Percentiles rank a stretch among this genome's conserved stretches.
Conservation (phyloP, 352 stramenopile genomes). For the Hyaloperonospora arabidopsidis region DNA sequence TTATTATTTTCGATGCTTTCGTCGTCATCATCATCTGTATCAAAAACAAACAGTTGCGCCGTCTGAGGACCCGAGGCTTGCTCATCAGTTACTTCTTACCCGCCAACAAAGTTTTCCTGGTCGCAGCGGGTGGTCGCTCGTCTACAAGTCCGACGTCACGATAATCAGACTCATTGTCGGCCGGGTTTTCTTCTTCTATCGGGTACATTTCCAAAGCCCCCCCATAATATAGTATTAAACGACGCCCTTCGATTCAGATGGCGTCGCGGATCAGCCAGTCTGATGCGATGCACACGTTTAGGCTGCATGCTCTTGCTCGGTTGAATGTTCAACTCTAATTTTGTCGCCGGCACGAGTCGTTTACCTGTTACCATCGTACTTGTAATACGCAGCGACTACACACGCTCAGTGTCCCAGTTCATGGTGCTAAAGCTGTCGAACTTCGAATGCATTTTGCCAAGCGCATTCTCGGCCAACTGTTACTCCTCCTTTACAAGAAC, state of each 20-base stretch:
- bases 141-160: slow-evolving; percentile 24
- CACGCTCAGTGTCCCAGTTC: slow-evolving; percentile 22
- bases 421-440: slow-evolving; percentile 34
- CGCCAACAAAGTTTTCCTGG: slow-evolving; percentile 23
- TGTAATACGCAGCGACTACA: slow-evolving; percentile 10
- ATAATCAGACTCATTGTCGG: slow-evolving; percentile 44
- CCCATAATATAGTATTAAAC: slow-evolving; percentile 48
- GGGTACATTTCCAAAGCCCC: slow-evolving; percentile 39
- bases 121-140: slow-evolving; percentile 3
- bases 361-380: slow-evolving; percentile 37
- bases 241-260: slow-evolving; percentile 61
- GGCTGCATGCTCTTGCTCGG: slow-evolving; percentile 16
- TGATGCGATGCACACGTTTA: slow-evolving; percentile 22
- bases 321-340: slow-evolving; percentile 13
- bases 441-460: slow-evolving; percentile 37
- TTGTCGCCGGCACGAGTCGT: slow-evolving; percentile 16
- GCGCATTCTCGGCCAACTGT: slow-evolving; percentile 21
- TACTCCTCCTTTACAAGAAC: slow-evolving; percentile 52
- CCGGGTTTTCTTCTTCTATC: slow-evolving; percentile 59
- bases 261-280: slow-evolving; percentile 42
- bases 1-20: slow-evolving; percentile 30
- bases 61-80: slow-evolving; percentile 8
- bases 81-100: no score
- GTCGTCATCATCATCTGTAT: slow-evolving; percentile 31
- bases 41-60: slow-evolving; percentile 30